These are phyloP conservation scores for Chlamydomonas applanata DNA, from an alignment of 139 green algal species.

Conservation along the genomic window DNA sequence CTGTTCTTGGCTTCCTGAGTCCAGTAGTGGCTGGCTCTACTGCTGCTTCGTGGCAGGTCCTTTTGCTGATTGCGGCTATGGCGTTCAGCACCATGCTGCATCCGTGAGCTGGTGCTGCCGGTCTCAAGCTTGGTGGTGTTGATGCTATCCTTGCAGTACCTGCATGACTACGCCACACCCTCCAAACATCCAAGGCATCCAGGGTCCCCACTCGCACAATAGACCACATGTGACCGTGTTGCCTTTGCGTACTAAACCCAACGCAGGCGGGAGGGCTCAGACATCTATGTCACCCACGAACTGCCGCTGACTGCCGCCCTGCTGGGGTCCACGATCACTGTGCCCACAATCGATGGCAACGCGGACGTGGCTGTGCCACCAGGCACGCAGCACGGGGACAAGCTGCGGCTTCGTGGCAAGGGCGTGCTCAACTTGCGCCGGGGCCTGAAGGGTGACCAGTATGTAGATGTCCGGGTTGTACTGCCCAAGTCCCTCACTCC, in stretches of 20 bases:
- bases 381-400: slow-evolving; percentile 59
- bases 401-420: slow-evolving; percentile 62
- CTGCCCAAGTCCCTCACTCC: slow-evolving; percentile 29
- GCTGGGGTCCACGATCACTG: slow-evolving; percentile 24
- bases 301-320: slow-evolving; percentile 24
- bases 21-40: not conserved
- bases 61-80: not conserved
- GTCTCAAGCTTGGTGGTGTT: no score
- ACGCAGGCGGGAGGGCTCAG: slow-evolving; percentile 22
- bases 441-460: slow-evolving; percentile 57
- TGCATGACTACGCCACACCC: not conserved
- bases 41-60: not conserved
- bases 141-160: no score
- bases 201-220: no score
- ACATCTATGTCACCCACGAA: slow-evolving; percentile 21
- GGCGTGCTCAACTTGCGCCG: slow-evolving; percentile 44
- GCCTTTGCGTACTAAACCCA: no score
- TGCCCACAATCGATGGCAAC: slow-evolving; percentile 37
- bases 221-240: no score
- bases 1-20: not conserved
- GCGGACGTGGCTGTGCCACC: slow-evolving; percentile 32
- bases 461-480: slow-evolving; percentile 48
- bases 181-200: not conserved
- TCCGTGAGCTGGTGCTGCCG: no score
- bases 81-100: no score